Evolutionary conservation across 225 moss, liverwort and hornwort genomes (phyloP).

Genomic region (Pleurozium schreberi): DNA sequence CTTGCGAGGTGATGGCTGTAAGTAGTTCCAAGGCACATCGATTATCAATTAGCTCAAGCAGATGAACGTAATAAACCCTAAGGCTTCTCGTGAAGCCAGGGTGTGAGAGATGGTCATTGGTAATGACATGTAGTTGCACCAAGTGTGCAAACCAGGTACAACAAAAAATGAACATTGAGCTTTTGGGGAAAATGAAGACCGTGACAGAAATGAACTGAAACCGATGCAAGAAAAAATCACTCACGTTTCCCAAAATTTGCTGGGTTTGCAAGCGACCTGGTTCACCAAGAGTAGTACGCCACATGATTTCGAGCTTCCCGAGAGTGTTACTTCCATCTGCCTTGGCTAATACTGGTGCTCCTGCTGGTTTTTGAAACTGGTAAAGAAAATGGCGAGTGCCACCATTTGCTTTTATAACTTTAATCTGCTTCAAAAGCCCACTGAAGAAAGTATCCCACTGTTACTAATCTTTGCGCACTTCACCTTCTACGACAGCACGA

Average conservation of each 20-base stretch:
- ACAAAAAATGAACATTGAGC: neutral
- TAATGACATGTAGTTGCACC: neutral
- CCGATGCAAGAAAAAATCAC: neutral
- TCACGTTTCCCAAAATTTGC: constrained; percentile 95
- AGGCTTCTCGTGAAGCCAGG: neutral
- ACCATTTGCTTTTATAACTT: constrained; percentile 86
- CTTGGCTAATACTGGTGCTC: constrained; percentile 41
- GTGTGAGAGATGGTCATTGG: neutral
- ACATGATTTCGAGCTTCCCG: constrained; percentile 92
- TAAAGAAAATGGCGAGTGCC: constrained; percentile 92
- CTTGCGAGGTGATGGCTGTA: constrained; percentile 73
- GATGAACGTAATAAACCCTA: neutral
- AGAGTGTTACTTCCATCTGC: constrained; percentile 74
- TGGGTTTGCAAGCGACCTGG: constrained; percentile 95
- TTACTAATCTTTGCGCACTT: neutral
- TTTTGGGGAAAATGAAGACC: neutral
- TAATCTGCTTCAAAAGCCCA: constrained; percentile 78
- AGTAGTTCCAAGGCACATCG: neutral
- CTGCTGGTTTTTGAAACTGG: constrained; percentile 59
- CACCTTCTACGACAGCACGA: neutral
- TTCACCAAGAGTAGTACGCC: constrained; percentile 99
- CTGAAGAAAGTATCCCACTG: constrained; percentile 23
- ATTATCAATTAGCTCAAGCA: neutral
- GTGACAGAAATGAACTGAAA: neutral
- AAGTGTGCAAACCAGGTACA: neutral